Evolutionary conservation across 176 grass and related monocot species (phyloP), one percentile per base, ranked within the genome.

Genomic region (Eragrostis nindensis): DNA sequence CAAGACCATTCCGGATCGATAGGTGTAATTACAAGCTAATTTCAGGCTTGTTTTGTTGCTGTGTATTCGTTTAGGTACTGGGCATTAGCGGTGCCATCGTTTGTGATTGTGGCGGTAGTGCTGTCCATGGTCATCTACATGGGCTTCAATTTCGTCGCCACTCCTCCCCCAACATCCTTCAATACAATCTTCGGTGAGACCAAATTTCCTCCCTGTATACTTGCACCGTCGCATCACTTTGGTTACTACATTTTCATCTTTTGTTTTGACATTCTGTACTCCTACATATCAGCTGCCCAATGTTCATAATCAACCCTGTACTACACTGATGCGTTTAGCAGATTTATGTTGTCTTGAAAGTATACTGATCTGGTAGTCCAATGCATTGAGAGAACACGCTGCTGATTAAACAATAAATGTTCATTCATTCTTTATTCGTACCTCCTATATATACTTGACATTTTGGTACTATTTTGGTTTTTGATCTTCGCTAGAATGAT

Each of bases 91-190:
- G 76, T 81, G 82, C 88, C 92, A 45, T 81, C 88, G 14, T 91
- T 91, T 2, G 22, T 83, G 49, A 84, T 91, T 30, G 92, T 94
- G 44, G 80, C 80, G 5, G 29, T 88, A 11, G 41, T 54, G 0
- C 84, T 94, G 47, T 74, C 60, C 42, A 80, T 94, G 62, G 46
- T 50, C 56, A 47, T 86, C 62, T 94, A 94, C 29, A 26, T 89
- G 76, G 88, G 92, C 46, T 81, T 90, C 40, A 94, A 94, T 83
- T 91, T 94, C 46, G 49, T 89, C 9, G 75, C 78, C 62, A 89
- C 88, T 55, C 88, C 92, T 69, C 67, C 83, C 15, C 86, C 88
- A 0, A 84, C 79, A 53, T 94, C 86, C 21, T 91, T 86, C 73
- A 62, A 63, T 70, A 78, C 83, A 50, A 84, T 94, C 47, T 91